A percentile compares a stretch with the other conserved stretches of the same genome.
These are phyloP conservation scores for Sporothrix humicola DNA, from an alignment of 2,329 filamentous ascomycete genomes.

Conservation along the genomic window DNA sequence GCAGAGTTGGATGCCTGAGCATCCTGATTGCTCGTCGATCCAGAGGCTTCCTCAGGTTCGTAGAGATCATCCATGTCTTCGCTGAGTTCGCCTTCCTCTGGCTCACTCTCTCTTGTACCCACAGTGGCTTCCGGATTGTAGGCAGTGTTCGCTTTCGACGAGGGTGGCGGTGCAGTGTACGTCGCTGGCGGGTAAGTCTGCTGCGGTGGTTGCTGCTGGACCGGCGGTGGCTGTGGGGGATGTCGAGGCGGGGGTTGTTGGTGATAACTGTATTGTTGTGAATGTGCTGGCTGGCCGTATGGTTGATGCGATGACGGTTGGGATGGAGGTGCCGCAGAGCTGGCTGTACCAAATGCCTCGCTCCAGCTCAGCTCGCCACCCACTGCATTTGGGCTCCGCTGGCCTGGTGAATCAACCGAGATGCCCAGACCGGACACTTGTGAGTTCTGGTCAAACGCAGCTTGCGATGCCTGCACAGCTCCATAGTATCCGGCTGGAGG, in stretches of 20 bases:
- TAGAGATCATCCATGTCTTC: conserved; percentile 62
- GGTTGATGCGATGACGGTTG: not conserved
- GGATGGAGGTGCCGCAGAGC: not conserved
- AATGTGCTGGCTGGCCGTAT: not conserved
- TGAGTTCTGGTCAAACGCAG: conserved; percentile 49
- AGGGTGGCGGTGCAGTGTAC: not conserved
- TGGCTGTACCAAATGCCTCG: conserved; percentile 30
- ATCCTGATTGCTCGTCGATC: not conserved
- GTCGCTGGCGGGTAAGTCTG: conserved; percentile 8
- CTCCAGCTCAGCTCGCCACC: conserved; percentile 35
- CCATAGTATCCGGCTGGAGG: conserved; percentile 40
- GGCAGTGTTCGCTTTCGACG: not conserved
- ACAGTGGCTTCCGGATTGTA: not conserved
- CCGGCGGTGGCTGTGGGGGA: conserved; percentile 12
- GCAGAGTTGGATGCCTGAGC: not conserved
- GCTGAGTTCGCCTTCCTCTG: conserved; percentile 78
- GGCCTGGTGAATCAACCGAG: conserved; percentile 37
- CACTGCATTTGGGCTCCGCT: conserved; percentile 31
- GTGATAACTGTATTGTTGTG: not conserved
- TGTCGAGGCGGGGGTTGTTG: not conserved
- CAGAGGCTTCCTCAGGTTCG: conserved; percentile 28
- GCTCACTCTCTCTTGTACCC: conserved; percentile 33
- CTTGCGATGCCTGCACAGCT: conserved; percentile 45
- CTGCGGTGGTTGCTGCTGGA: not conserved
- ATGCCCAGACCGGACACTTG: conserved; percentile 51